Base-by-base conservation (phyloP, 495 filamentous ascomycete species). In the Pyrenopolyporus hunteri region DNA sequence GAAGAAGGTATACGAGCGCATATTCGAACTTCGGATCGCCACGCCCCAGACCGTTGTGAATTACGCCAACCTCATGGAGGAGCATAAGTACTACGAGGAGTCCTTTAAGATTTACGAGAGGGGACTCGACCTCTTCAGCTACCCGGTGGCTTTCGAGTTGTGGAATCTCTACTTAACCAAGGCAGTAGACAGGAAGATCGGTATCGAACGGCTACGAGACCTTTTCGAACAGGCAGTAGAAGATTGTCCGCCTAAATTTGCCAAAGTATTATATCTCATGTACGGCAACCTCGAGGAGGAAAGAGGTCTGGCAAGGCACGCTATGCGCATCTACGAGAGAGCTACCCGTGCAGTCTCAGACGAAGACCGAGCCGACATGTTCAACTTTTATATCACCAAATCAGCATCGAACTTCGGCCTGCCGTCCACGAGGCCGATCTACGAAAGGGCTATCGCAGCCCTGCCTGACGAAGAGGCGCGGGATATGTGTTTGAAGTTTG, bases 141-240 rank as follows among this genome's bases (percentile, higher is more conserved):
- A 98, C 63, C 94, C 95, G 0, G 94, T 98, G 13, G 94, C 95
- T 19, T 99, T 98, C 72, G 95, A 99, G 74, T 80, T 99, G 8
- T 99, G 95, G 95, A 99, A 99, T 63, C 78, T 98, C 29, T 99
- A 99, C 70, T 82, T 99, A 54, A 97, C 92, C 45, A 99, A 97
- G 75, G 95, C 95, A 0, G 91, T 97, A 16, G 93, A 96, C 72
- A 89, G 95, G 35, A 92, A 93, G 73, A 93, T 98, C 64, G 85
- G 90, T 50, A 96, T 99, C 64, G 94, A 99, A 75, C 82, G 95
- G 44, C 82, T 99, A 7, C 85, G 95, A 11, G 95, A 99, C 70
- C 85, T 99, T 6, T 99, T 98, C 68, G 94, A 99, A 74, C 94
- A 99, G 78, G 91, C 94, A 2, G 85, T 99, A 19, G 93, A 98